Percentiles rank a stretch among this genome's conserved stretches.
phyloP scores from a whole-genome alignment of 106 monocot species.

The Cymbidium sinense region DNA sequence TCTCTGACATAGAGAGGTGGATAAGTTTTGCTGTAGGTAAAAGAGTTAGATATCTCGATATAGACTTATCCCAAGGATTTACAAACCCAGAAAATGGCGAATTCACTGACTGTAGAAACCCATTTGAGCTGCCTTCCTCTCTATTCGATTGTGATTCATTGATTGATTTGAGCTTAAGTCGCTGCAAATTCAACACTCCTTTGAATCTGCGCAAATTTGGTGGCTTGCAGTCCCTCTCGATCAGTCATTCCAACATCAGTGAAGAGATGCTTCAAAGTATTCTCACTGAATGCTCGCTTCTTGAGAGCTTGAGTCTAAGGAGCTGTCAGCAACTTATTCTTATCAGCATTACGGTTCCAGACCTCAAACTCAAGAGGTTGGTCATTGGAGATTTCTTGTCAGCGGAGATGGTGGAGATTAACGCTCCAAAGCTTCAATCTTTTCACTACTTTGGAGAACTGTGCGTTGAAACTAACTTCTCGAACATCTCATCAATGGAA shows the following conservation, averaged over 20 bases:
- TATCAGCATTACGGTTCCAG: not conserved
- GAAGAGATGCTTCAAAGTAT: slow-evolving; percentile 2
- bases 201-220: slow-evolving; percentile 8
- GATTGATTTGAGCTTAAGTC: slow-evolving; percentile 21
- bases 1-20: slow-evolving; percentile 20
- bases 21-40: slow-evolving; percentile 10
- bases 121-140: slow-evolving; percentile 10
- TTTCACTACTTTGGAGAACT: slow-evolving; percentile 12
- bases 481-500: slow-evolving; percentile 19
- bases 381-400: slow-evolving; percentile 7
- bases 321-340: slow-evolving; percentile 2
- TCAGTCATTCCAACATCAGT: slow-evolving; percentile 7
- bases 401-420: slow-evolving; percentile 7
- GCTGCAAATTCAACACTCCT: not conserved
- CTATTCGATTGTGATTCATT: slow-evolving; percentile 19
- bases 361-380: slow-evolving; percentile 14
- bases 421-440: slow-evolving; percentile 16
- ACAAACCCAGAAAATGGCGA: not conserved
- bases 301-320: slow-evolving; percentile 11
- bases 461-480: slow-evolving; percentile 2
- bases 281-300: not conserved
- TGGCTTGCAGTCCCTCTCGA: not conserved
- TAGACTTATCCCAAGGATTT: slow-evolving; percentile 30
- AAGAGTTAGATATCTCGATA: slow-evolving; percentile 25
- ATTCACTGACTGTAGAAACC: slow-evolving; percentile 7